phyloP scores from a whole-genome alignment of 306 rosid genomes.

The Inga laurina region DNA sequence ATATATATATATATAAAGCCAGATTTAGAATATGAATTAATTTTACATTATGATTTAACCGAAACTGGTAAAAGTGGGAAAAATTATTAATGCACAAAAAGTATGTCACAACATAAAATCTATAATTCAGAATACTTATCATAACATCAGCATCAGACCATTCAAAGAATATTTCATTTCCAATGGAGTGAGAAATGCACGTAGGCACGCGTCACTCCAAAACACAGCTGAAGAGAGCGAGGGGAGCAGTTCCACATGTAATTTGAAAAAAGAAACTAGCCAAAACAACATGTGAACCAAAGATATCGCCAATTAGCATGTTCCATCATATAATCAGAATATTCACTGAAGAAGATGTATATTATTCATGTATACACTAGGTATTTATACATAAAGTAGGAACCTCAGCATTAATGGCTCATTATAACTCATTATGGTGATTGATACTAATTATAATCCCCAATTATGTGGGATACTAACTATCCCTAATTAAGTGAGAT shows the following conservation, averaged over 20 bases:
- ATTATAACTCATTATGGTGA: no score
- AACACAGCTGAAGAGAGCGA: neutral
- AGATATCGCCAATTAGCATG: neutral
- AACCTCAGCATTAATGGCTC: no score
- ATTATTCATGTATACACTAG: no score
- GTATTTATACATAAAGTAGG: no score
- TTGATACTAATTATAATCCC: no score
- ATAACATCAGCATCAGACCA: neutral
- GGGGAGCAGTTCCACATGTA: neutral
- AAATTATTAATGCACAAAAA: no score
- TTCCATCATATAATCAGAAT: neutral
- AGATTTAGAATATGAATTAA: neutral
- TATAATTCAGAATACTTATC: neutral
- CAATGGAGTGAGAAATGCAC: constrained; percentile 1
- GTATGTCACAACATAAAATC: no score
- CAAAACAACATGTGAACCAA: neutral
- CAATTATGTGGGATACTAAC: no score
- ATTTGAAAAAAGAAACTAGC: neutral
- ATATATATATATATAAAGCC: no score
- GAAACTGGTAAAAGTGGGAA: neutral
- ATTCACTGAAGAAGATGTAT: no score
- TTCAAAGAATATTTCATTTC: neutral
- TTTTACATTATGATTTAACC: no score
- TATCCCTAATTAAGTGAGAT: no score
- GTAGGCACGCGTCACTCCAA: neutral